Conservation (phyloP, 75 land plant genomes). For the Pinus tabuliformis region DNA sequence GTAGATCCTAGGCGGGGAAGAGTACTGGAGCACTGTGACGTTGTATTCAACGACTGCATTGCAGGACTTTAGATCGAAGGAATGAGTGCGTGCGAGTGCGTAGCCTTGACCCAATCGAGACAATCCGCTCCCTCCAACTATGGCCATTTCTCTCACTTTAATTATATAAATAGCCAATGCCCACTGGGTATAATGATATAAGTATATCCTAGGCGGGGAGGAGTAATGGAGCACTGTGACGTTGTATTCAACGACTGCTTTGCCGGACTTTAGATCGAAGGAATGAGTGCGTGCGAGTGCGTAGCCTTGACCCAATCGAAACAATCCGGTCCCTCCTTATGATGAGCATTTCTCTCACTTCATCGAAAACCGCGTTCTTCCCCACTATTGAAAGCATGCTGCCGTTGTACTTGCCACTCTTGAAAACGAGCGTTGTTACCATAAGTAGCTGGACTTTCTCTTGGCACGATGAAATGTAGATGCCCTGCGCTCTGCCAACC, state of each 20-base stretch:
- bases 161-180: too few species aligned
- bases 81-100: slow-evolving; percentile 6
- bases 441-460: slow-evolving; percentile 10
- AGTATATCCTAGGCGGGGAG: too few species aligned
- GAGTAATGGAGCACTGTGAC: slow-evolving; percentile 20
- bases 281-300: slow-evolving; percentile 7
- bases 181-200: too few species aligned
- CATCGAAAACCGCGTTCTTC: background rate
- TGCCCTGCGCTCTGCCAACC: slow-evolving; percentile 24
- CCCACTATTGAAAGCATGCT: slow-evolving; percentile 18
- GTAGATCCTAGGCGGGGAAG: too few species aligned
- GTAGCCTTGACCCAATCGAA: slow-evolving; percentile 16
- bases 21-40: slow-evolving; percentile 2
- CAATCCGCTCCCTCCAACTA: slow-evolving; percentile 20
- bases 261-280: background rate
- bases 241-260: slow-evolving; percentile 21
- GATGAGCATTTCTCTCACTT: slow-evolving; percentile 20
- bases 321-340: slow-evolving; percentile 20
- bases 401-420: slow-evolving; percentile 7
- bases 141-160: too few species aligned
- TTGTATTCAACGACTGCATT: too few species aligned
- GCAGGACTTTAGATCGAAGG: background rate
- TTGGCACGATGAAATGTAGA: background rate
- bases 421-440: background rate
- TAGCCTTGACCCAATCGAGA: slow-evolving; percentile 17